Conservation (phyloP, 495 filamentous ascomycete species). For the Pyronema domesticum region DNA sequence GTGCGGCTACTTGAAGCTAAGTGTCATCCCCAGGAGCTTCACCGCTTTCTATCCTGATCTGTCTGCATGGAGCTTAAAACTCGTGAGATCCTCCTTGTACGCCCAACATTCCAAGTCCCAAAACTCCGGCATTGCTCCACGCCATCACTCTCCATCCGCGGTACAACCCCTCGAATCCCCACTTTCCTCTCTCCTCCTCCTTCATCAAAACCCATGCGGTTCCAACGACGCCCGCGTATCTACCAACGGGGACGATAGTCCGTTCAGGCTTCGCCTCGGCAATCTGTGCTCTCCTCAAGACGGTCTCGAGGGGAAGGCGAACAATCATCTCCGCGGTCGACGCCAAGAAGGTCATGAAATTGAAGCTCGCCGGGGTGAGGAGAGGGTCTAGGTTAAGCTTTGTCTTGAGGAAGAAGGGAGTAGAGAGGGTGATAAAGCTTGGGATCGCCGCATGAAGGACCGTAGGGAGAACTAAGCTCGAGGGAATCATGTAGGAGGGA, state of each 20-base stretch:
- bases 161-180: slow-evolving; percentile 64
- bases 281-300: slow-evolving; percentile 73
- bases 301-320: slow-evolving; percentile 78
- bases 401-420: slow-evolving; percentile 62
- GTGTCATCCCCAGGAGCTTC: not conserved
- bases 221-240: slow-evolving; percentile 63
- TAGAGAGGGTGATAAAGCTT: slow-evolving; percentile 56
- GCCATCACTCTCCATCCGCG: slow-evolving; percentile 88
- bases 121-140: slow-evolving; percentile 84
- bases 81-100: slow-evolving; percentile 33
- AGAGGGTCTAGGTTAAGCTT: slow-evolving; percentile 65
- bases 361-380: slow-evolving; percentile 61
- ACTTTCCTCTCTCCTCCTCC: slow-evolving; percentile 47
- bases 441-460: slow-evolving; percentile 70
- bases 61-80: slow-evolving; percentile 27
- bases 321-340: slow-evolving; percentile 64
- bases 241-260: slow-evolving; percentile 54
- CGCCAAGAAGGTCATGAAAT: slow-evolving; percentile 55
- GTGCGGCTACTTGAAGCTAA: not conserved
- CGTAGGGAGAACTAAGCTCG: slow-evolving; percentile 58
- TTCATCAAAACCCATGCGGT: slow-evolving; percentile 75
- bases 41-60: not conserved
- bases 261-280: slow-evolving; percentile 36
- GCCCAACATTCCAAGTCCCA: slow-evolving; percentile 51
- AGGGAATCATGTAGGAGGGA: slow-evolving; percentile 56